These are phyloP conservation scores for Pseudonitzschia pungens DNA, from an alignment of 108 stramenopile genomes.

Conservation along the genomic window DNA sequence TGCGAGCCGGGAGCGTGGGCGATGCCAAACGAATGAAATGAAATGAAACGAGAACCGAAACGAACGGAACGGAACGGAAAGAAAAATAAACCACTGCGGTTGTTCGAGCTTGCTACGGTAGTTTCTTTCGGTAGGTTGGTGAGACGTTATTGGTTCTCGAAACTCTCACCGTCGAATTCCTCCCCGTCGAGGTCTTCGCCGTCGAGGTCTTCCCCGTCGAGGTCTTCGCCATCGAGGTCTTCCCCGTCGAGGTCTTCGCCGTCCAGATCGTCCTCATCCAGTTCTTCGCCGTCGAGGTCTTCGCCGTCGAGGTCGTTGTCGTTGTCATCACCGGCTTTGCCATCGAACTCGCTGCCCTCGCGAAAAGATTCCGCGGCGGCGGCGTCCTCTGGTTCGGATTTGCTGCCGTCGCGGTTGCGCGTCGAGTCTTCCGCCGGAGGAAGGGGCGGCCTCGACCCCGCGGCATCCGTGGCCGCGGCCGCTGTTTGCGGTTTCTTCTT, in stretches of 20 bases:
- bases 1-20: conserved; percentile 49
- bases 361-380: too few species aligned
- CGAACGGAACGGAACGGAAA: neutral
- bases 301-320: conserved; percentile 13
- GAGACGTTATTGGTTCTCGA: too few species aligned
- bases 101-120: too few species aligned
- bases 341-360: conserved; percentile 26
- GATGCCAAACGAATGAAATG: conserved; percentile 28
- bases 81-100: too few species aligned
- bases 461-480: too few species aligned
- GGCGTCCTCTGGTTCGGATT: too few species aligned
- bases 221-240: conserved; percentile 41
- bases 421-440: too few species aligned
- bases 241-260: conserved; percentile 15
- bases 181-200: conserved; percentile 32
- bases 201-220: conserved; percentile 32
- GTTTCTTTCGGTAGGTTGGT: too few species aligned
- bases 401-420: too few species aligned
- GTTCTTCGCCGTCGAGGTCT: neutral
- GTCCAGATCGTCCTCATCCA: conserved; percentile 7
- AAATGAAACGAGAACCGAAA: neutral
- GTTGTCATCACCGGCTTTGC: conserved; percentile 18
- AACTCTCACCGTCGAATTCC: conserved; percentile 26
- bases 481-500: neutral
- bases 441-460: too few species aligned